A percentile compares a stretch with the other conserved stretches of the same genome.
These are phyloP conservation scores for Raffaelea albimanens DNA, from an alignment of 2,329 filamentous ascomycete genomes.

Conservation along the genomic window DNA sequence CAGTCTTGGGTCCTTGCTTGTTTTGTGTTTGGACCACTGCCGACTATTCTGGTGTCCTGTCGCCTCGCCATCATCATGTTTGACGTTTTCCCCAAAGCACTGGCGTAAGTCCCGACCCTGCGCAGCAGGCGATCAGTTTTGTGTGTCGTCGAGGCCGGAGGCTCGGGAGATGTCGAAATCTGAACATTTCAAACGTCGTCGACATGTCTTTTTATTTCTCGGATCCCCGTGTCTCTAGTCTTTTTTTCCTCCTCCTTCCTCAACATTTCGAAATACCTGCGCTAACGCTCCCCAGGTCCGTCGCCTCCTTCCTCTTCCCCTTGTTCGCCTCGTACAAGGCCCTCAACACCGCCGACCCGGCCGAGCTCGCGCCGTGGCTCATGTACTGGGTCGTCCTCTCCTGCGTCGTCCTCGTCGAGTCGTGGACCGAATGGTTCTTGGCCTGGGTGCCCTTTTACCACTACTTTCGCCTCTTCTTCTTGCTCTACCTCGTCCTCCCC, in stretches of 20 bases:
- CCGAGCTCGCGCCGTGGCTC: conserved; percentile 89
- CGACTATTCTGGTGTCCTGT: neutral
- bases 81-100: conserved; percentile 11
- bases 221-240: neutral
- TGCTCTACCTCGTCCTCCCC: conserved; percentile 92
- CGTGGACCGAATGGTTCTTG: conserved; percentile 79
- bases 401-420: conserved; percentile 72
- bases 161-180: too few species aligned
- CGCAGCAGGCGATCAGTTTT: too few species aligned
- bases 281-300: conserved; percentile 46
- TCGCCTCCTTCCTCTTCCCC: conserved; percentile 86
- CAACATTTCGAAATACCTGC: neutral
- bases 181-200: too few species aligned
- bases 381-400: conserved; percentile 98
- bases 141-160: too few species aligned
- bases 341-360: conserved; percentile 82
- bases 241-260: too few species aligned
- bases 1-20: too few species aligned
- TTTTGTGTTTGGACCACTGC: neutral
- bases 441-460: conserved; percentile 90
- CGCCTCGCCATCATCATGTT: conserved; percentile 9
- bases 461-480: conserved; percentile 76
- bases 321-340: conserved; percentile 98
- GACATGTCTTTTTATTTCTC: neutral
- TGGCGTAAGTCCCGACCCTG: conserved; percentile 9